These are phyloP conservation scores for Ajuga reptans DNA, from an alignment of 305 asterid genomes.

Conservation along the genomic window DNA sequence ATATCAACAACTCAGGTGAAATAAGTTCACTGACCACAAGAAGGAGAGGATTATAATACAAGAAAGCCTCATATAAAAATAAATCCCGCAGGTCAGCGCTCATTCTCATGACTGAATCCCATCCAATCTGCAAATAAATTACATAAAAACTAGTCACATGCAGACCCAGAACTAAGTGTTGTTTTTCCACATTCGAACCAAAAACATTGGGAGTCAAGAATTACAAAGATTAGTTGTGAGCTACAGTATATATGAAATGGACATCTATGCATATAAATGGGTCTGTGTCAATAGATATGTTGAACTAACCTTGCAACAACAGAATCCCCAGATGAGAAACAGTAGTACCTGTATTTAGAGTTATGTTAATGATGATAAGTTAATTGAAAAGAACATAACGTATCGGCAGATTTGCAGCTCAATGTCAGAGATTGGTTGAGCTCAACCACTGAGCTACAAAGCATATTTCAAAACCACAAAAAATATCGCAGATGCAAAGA, in stretches of 20 bases:
- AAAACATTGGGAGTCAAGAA: conserved; percentile 2
- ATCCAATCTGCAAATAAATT: conserved; percentile 64
- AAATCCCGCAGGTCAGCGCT: conserved; percentile 79
- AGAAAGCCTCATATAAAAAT: conserved; percentile 90
- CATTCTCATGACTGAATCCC: conserved; percentile 99
- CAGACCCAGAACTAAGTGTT: conserved; percentile 1
- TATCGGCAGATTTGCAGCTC: neutral
- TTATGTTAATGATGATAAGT: conserved; percentile 14
- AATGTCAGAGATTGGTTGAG: neutral
- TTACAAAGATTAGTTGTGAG: neutral
- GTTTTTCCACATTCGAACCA: conserved; percentile 2
- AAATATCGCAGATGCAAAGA: neutral
- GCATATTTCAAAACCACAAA: conserved; percentile 6
- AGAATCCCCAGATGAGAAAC: conserved; percentile 74
- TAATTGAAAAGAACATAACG: neutral
- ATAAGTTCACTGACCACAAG: conserved; percentile 72
- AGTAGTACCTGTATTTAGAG: conserved; percentile 51
- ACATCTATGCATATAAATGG: conserved; percentile 3
- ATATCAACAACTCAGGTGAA: conserved; percentile 6
- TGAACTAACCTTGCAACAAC: conserved; percentile 84
- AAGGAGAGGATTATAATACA: conserved; percentile 94
- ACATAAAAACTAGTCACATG: conserved; percentile 19
- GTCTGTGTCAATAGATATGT: neutral
- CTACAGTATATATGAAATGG: neutral
- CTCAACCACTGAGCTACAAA: conserved; percentile 1